Evolutionary conservation across 495 filamentous ascomycete species (phyloP), one percentile per base, ranked within the genome.

Genomic region (Aspergillus ellipticus): DNA sequence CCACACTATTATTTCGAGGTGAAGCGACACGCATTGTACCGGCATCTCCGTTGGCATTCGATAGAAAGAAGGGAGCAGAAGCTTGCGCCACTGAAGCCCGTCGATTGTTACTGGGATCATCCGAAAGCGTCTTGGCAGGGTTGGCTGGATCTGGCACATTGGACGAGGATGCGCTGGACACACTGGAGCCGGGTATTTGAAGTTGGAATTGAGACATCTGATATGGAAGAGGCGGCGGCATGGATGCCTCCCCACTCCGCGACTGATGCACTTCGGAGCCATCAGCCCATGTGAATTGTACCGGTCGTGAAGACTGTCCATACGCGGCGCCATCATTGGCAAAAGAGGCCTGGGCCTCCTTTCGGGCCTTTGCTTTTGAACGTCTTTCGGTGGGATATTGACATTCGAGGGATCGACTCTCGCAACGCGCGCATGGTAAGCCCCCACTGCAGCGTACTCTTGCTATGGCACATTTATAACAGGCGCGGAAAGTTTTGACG

Each of bases 401-500:
- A 52, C 83, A 85, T 21, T 73, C 69, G 17, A 83, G 71, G 13
- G 73, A 70, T 20, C 80, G 76, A 22, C 67, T 66, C n/a, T 73
- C 67, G 57, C 83, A 86, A 33, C 80, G 74, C 42, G 68, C 59
- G 58, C 83, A 86, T 39, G 79, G 75, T 21, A 66, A 66, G 6
- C 73, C 79, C 16, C 79, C 79, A 35, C 77, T 82, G 61, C 83
- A 85, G 64, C 80, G 76, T 21, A 79, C 78, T 63, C 82, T 68
- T 17, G 78, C 79, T 16, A 71, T 74, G 9, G 82, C 81, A 53
- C 83, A 86, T 58, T 78, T 71, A 45, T 69, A 73, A 50, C 82
- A 85, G 7, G 82, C 82, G 55, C 77, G 68, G 42, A 77, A 77
- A 2, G 75, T 74, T 58, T 81, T 72, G 59, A 79, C 67, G n/a